These are phyloP conservation scores for Vitis cinerea DNA, from an alignment of 164 flowering plant genomes.

Conservation along the genomic window DNA sequence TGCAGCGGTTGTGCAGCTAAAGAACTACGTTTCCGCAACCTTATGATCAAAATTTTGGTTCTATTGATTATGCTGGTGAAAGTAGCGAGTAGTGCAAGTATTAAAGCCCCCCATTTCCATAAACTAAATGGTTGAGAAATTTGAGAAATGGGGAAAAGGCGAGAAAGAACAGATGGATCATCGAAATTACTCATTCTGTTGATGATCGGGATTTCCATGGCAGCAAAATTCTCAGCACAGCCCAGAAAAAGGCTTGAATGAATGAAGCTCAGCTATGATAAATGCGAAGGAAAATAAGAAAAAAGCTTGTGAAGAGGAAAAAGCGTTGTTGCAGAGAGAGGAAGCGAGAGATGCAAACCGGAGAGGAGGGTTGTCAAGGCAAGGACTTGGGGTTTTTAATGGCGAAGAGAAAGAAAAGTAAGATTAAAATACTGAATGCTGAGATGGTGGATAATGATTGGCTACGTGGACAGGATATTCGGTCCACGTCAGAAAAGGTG, in stretches of 20 bases:
- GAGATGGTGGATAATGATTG: slow-evolving; percentile 21
- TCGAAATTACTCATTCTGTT: slow-evolving; percentile 53
- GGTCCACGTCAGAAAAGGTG: slow-evolving; percentile 24
- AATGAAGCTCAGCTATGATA: too few species aligned
- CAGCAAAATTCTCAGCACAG: too few species aligned
- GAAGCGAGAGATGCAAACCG: not conserved
- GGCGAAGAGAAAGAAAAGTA: not conserved
- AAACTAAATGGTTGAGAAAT: slow-evolving; percentile 29
- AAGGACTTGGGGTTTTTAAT: not conserved
- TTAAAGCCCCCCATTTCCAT: slow-evolving; percentile 46
- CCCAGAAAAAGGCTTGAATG: too few species aligned
- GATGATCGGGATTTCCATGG: slow-evolving; percentile 60
- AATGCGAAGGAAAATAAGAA: too few species aligned
- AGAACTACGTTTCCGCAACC: slow-evolving; percentile 10
- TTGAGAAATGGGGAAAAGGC: slow-evolving; percentile 26
- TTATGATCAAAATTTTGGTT: slow-evolving; percentile 27
- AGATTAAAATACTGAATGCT: not conserved
- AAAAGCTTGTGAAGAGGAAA: too few species aligned
- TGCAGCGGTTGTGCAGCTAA: slow-evolving; percentile 12
- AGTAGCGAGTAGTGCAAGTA: slow-evolving; percentile 33
- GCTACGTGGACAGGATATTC: not conserved
- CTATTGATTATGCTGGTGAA: slow-evolving; percentile 26
- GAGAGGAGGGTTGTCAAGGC: not conserved
- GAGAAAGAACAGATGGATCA: slow-evolving; percentile 48
- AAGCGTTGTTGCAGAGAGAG: too few species aligned